Percentiles rank a stretch among this genome's conserved stretches.
phyloP scores from a whole-genome alignment of 768 basidiomycete species.

The Lepiota brunneoincarnata region DNA sequence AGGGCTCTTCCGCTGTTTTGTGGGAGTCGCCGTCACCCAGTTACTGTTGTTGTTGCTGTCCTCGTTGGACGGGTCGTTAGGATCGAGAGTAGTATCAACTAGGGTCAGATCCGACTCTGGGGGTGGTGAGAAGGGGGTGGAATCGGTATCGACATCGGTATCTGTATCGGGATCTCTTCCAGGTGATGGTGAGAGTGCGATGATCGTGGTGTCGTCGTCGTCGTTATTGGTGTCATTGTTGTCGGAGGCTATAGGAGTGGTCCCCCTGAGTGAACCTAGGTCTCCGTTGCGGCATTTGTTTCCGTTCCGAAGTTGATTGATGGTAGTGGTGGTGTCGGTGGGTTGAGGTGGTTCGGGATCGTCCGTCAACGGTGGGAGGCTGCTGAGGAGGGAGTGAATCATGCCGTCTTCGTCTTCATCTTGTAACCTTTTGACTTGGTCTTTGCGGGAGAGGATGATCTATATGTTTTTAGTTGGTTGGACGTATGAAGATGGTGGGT shows the following conservation, averaged over 20 bases:
- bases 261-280: too few species aligned
- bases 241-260: not conserved
- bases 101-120: slow-evolving; percentile 6
- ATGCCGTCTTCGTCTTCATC: slow-evolving; percentile 78
- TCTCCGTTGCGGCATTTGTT: too few species aligned
- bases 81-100: not conserved
- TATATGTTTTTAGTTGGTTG: slow-evolving; percentile 24
- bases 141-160: not conserved
- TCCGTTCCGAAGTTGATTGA: not conserved
- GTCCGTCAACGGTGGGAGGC: slow-evolving; percentile 59
- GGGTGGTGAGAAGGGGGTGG: not conserved
- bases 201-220: not conserved
- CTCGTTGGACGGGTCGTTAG: too few species aligned
- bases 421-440: slow-evolving; percentile 58
- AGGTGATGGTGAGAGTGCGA: not conserved
- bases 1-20: too few species aligned
- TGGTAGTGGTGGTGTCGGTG: not conserved
- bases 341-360: slow-evolving; percentile 16
- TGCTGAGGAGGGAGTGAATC: slow-evolving; percentile 71
- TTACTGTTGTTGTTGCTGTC: not conserved
- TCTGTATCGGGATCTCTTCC: not conserved
- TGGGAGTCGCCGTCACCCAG: not conserved
- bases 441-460: slow-evolving; percentile 74
- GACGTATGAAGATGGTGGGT: not conserved
- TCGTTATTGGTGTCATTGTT: not conserved